Conservation (phyloP, 2,329 filamentous ascomycete species). For the Sporothrix globosa region DNA sequence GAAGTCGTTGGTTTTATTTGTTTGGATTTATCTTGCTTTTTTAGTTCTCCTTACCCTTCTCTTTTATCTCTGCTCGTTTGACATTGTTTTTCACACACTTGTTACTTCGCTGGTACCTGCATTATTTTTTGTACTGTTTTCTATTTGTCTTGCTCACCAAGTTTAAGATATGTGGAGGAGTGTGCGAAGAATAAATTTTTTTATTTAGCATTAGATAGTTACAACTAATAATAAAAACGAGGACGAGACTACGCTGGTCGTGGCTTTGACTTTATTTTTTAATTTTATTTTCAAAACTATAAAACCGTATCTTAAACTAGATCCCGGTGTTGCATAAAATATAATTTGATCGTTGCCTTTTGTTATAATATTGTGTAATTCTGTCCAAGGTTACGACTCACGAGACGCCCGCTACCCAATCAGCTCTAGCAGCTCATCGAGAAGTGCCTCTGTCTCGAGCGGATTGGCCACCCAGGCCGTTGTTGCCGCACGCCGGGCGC, state of each 20-base stretch:
- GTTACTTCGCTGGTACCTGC: not conserved
- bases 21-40: too few relatives aligned
- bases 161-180: not conserved
- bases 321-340: not conserved
- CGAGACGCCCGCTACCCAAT: slow-evolving; percentile 42
- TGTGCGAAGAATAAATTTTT: not conserved
- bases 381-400: not conserved
- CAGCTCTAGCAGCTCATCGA: slow-evolving; percentile 77
- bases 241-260: slow-evolving; percentile 9
- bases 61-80: not conserved
- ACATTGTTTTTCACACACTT: not conserved
- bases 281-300: too few relatives aligned
- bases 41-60: too few relatives aligned
- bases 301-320: not conserved
- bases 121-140: not conserved
- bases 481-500: slow-evolving; percentile 85
- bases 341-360: not conserved
- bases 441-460: slow-evolving; percentile 80
- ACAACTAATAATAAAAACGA: not conserved
- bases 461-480: slow-evolving; percentile 98
- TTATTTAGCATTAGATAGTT: not conserved
- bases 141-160: not conserved
- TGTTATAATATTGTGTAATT: not conserved
- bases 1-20: too few relatives aligned
- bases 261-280: not conserved